Conservation (phyloP, 2,329 filamentous ascomycete species). For the Monosporascus sp. region DNA sequence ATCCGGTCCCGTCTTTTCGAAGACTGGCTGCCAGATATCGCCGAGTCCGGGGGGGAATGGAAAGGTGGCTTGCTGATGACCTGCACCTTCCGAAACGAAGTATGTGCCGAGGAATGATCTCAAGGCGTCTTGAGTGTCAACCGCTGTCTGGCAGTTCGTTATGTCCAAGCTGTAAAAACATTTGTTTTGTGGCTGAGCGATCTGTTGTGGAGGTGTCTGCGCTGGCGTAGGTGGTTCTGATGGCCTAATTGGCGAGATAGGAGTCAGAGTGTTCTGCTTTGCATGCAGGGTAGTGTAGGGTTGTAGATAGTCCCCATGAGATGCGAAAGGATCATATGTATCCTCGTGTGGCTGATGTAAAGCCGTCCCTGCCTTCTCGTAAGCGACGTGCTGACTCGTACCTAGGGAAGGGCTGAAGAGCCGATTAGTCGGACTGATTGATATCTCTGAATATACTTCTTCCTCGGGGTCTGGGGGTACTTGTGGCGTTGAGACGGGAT, state of each 20-base stretch:
- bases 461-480: slow-evolving; percentile 7
- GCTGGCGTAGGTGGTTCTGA: slow-evolving; percentile 36
- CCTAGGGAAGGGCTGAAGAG: slow-evolving; percentile 1
- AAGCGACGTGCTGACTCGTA: slow-evolving; percentile 4
- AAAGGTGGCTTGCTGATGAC: slow-evolving; percentile 43
- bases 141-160: slow-evolving; percentile 37
- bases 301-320: slow-evolving; percentile 15
- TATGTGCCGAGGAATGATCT: slow-evolving; percentile 46
- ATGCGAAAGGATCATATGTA: slow-evolving; percentile 44
- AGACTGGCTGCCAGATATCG: slow-evolving; percentile 48
- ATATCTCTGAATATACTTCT: slow-evolving; percentile 2
- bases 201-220: slow-evolving; percentile 32
- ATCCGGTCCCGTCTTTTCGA: slow-evolving; percentile 31
- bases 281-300: slow-evolving; percentile 2
- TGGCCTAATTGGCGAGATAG: slow-evolving; percentile 5
- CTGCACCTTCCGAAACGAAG: slow-evolving; percentile 42
- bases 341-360: slow-evolving; percentile 19
- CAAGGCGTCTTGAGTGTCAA: slow-evolving; percentile 52
- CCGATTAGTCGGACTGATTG: slow-evolving; percentile 2
- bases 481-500: slow-evolving; percentile 21
- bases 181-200: slow-evolving; percentile 17
- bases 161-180: slow-evolving; percentile 42
- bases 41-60: slow-evolving; percentile 43
- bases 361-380: slow-evolving; percentile 5
- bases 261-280: slow-evolving; percentile 3